phyloP scores from a whole-genome alignment of 2,329 filamentous ascomycete species.

The Neonectria magnoliae region DNA sequence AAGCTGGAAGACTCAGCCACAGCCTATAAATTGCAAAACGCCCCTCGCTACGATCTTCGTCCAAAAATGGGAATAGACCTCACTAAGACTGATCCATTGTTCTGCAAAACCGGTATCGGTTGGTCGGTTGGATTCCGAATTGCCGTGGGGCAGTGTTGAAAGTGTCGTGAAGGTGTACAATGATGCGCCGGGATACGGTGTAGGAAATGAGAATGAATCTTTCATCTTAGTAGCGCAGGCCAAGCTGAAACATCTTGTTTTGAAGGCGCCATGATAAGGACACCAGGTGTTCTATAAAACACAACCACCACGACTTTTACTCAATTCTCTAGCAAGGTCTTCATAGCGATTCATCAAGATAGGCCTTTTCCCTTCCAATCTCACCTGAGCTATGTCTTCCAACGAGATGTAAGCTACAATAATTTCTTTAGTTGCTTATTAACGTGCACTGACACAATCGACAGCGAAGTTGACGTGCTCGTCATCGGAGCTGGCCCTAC shows the following conservation, averaged over 20 bases:
- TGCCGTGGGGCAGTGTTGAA: neutral
- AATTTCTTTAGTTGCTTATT: neutral
- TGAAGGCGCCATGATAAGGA: neutral
- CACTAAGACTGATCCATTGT: neutral
- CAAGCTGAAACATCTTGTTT: neutral
- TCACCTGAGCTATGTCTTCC: neutral
- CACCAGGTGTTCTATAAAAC: neutral
- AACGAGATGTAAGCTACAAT: neutral
- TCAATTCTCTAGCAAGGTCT: neutral
- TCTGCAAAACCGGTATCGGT: neutral
- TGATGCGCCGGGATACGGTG: neutral
- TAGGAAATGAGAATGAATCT: neutral
- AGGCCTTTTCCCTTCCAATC: neutral
- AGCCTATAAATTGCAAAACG: neutral
- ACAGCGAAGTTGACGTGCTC: constrained; percentile 92
- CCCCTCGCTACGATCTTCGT: neutral
- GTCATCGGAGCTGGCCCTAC: constrained; percentile 98
- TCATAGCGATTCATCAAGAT: neutral
- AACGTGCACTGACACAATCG: neutral
- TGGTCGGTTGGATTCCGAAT: neutral
- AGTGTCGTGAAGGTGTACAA: neutral
- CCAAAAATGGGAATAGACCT: neutral
- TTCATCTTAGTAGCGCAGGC: neutral
- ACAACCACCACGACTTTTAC: neutral
- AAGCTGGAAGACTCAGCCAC: neutral